Evolutionary conservation across 352 stramenopile genomes (phyloP).

Genomic region (Globisporangium abappressorium): DNA sequence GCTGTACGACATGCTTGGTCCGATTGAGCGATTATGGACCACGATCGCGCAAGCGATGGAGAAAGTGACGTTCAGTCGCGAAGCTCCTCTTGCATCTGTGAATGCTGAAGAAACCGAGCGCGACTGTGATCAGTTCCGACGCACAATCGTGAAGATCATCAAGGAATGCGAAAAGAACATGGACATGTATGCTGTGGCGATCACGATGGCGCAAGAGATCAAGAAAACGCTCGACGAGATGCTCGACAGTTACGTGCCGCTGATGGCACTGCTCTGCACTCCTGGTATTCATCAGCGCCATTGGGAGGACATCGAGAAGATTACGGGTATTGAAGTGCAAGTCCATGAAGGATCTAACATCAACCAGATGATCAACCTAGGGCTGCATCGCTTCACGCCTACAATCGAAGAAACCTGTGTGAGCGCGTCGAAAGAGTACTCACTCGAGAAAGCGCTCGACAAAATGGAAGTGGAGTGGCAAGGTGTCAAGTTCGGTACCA

Average conservation of each 20-base stretch:
- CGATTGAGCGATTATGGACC: conserved; percentile 87
- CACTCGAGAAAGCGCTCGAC: conserved; percentile 90
- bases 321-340: conserved; percentile 86
- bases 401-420: conserved; percentile 93
- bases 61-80: conserved; percentile 66
- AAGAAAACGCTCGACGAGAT: conserved; percentile 85
- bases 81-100: conserved; percentile 60
- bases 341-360: conserved; percentile 91
- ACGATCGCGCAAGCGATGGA: conserved; percentile 80
- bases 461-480: conserved; percentile 94
- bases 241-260: conserved; percentile 85
- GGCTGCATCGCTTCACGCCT: conserved; percentile 77
- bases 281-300: conserved; percentile 90
- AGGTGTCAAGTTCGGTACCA: conserved; percentile 90
- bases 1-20: conserved; percentile 76
- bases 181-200: conserved; percentile 74
- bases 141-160: conserved; percentile 87
- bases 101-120: conserved; percentile 85
- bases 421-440: conserved; percentile 93
- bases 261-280: conserved; percentile 92
- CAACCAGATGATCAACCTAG: conserved; percentile 88
- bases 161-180: conserved; percentile 91
- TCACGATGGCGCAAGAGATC: conserved; percentile 76
- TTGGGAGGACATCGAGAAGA: conserved; percentile 90
- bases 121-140: conserved; percentile 85